Evolutionary conservation across 768 basidiomycete genomes (phyloP), one percentile per base, ranked within the genome.

Genomic region (Pisolithus sp.): DNA sequence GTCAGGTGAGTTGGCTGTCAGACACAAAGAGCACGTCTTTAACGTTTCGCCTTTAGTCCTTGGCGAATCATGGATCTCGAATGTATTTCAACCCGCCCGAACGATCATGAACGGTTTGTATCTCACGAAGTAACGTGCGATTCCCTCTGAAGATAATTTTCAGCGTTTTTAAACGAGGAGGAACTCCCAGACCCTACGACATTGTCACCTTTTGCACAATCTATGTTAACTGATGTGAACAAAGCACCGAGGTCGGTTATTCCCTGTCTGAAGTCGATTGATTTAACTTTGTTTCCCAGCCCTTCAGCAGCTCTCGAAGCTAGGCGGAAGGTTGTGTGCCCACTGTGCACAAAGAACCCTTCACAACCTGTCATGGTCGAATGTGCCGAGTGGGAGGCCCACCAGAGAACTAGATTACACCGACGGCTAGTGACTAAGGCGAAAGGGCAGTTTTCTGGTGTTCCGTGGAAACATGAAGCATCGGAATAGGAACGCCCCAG

Each of bases 321-420:
- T 1, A 77, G 81, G 46, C 78, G 72, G 50, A 83, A 82, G 57
- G 62, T 76, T 5, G 68, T 80, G 4, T 93, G 89, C 63, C 59
- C 74, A 2, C 63, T 75, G 9, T 93, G 89, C 59, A 89, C 88
- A 8, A 50, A 62, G 4, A 71, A 87, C 49, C 59, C 72, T 2
- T 66, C 73, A 20, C 72, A 74, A 23, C 89, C 89, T 0, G 66
- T 80, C 15, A 77, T 87, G 73, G 78, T 92, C 68, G 77, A 72
- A 43, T 75, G 73, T 8, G 52, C 53, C 10, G 65, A 76, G 45
- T 85, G 86, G 82, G 70, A 74, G 2, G 67, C 65, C 2, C 89
- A 92, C 62, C 64, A 71, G 31, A 68, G 67, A 18, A 81, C 80
- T 7, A 77, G 79, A 17, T 44, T 64, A 8, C 88, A 90, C 62